These are phyloP conservation scores for Stagonosporopsis rhizophila DNA, from an alignment of 2,329 filamentous ascomycete species.

Conservation along the genomic window DNA sequence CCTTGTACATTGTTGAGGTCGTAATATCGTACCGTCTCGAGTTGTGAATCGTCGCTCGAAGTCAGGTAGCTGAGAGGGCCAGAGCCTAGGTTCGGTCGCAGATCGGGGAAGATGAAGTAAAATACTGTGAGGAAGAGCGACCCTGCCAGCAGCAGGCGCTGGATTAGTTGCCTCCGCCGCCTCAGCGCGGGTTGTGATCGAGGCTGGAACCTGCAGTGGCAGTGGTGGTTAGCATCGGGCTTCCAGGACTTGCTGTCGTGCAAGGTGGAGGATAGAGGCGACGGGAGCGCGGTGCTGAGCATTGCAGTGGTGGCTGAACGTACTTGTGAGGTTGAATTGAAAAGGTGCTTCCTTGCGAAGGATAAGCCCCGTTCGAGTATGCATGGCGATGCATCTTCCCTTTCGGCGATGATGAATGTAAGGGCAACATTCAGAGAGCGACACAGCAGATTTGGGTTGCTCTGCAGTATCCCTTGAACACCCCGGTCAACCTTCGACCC, in stretches of 20 bases:
- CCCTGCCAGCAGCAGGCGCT: constrained; percentile 68
- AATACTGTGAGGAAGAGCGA: constrained; percentile 66
- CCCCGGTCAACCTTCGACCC: constrained; percentile 46
- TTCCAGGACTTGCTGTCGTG: constrained; percentile 26
- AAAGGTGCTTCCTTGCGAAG: constrained; percentile 72
- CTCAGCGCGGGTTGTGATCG: constrained; percentile 76
- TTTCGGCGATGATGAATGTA: constrained; percentile 61
- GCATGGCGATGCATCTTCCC: constrained; percentile 88
- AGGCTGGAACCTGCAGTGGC: constrained; percentile 76
- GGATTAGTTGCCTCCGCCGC: constrained; percentile 74
- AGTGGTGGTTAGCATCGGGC: constrained; percentile 42
- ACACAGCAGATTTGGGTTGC: constrained; percentile 33
- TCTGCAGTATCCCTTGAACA: constrained; percentile 45
- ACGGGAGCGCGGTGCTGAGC: constrained; percentile 29
- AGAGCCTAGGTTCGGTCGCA: constrained; percentile 68
- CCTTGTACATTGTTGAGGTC: constrained; percentile 92
- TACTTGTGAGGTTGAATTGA: constrained; percentile 91
- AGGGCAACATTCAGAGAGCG: constrained; percentile 64
- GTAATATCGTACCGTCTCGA: constrained; percentile 97
- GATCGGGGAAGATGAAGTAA: constrained; percentile 78
- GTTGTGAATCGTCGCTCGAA: constrained; percentile 72
- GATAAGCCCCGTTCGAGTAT: constrained; percentile 83
- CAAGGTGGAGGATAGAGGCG: constrained; percentile 27
- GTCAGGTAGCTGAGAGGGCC: constrained; percentile 73
- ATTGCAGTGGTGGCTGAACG: constrained; percentile 44